Base-by-base conservation (phyloP, 73 alveolate genomes). In the Durusdinium trenchii region DNA sequence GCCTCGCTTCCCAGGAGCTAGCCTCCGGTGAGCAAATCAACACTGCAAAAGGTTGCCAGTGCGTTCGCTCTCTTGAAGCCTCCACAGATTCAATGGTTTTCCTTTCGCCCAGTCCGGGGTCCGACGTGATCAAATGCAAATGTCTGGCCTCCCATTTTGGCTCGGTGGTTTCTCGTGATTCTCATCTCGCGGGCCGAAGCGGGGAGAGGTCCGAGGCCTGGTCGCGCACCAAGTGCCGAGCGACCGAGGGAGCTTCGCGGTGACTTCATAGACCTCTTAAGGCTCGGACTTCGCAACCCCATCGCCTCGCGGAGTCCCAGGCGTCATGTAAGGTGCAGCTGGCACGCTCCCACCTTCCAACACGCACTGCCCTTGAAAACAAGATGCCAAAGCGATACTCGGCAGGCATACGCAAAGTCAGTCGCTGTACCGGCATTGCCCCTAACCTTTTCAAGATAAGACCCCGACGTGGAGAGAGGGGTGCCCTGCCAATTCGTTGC, bases 171-270 rank as follows among this genome's bases (percentile, higher is more conserved):
- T 82, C 30, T 90, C 96, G 23, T 90, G 82, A 52, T 90, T 90
- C 32, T 90, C 96, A 90, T 90, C 96, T 3, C 73, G 87, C n/a
- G 60, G 87, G 35, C 98, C 98, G 23, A 91, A 91, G 60, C 98
- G 98, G 50, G 98, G 98, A 16, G 98, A 91, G 57, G 71, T 69
- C n/a, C 85, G 51, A 6, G 83, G 95, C 95, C 95, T 87, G 42
- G 48, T 14, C 48, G 43, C 84, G 32, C 20, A 26, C 32, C 32
- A 23, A 36, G 26, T 26, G 84, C 84, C 14, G 40, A 23, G 14
- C 14, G 40, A 35, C 35, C 71, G 26, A n/a, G n/a, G n/a, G n/a
- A 23, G 69, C 23, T 57, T 57, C n/a, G n/a, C n/a, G n/a, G n/a
- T n/a, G n/a, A n/a, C n/a, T n/a, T n/a, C n/a, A n/a, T n/a, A n/a